Evolutionary conservation across 345 rosid species (phyloP).

Genomic region (Hirschfeldia incana): DNA sequence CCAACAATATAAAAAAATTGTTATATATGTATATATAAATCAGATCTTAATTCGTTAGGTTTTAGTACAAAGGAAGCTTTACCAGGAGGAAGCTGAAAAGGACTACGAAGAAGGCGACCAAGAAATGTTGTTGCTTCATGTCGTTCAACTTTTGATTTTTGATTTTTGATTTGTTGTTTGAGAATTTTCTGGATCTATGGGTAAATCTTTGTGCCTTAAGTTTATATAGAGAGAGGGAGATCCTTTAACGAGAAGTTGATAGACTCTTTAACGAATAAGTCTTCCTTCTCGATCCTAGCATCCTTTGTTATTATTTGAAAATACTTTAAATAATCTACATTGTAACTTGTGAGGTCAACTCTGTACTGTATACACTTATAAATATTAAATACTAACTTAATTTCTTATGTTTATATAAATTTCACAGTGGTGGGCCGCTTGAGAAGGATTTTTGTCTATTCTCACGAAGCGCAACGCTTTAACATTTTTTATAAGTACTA

Average conservation of each 20-base stretch:
- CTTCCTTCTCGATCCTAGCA: conserved; percentile 1
- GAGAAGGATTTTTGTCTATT: conserved; percentile 19
- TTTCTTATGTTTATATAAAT: neutral
- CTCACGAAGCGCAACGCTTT: neutral
- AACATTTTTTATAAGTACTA: no score
- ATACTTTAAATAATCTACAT: neutral
- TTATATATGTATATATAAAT: neutral
- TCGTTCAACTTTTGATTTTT: neutral
- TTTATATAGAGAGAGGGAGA: conserved; percentile 13
- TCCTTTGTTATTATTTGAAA: neutral
- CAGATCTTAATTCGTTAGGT: conserved; percentile 21
- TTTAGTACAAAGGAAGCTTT: conserved; percentile 3
- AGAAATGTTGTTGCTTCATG: conserved; percentile 35
- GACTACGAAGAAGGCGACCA: conserved; percentile 25
- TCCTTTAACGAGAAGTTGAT: neutral
- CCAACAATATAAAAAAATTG: neutral
- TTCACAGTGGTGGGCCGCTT: conserved; percentile 27
- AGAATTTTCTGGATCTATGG: conserved; percentile 26
- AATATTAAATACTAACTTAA: conserved; percentile 1
- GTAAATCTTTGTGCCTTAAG: conserved; percentile 15
- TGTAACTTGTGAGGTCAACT: conserved; percentile 31
- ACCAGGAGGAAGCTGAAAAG: conserved; percentile 35
- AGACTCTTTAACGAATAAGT: neutral
- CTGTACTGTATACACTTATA: conserved; percentile 16
- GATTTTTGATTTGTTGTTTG: neutral